Evolutionary conservation across 306 rosid genomes (phyloP), one percentile per base, ranked within the genome.

Genomic region (Sicyos baderoa): DNA sequence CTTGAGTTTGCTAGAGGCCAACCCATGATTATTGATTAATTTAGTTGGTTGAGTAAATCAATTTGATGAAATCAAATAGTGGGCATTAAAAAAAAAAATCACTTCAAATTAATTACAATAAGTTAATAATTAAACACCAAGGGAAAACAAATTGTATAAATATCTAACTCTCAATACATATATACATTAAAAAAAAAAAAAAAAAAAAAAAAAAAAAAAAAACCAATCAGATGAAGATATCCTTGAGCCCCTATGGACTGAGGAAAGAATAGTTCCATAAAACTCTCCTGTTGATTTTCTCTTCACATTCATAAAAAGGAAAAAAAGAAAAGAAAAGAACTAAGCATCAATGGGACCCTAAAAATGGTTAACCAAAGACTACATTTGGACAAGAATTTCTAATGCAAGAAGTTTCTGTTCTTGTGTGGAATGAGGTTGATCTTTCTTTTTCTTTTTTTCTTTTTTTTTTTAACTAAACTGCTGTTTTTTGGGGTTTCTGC

Each of bases 401-500:
- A 45, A 54, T 65, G 71, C 71, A 65, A 45, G 3, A 16, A 45
- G 51, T 13, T 42, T 42, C 13, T 21, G 48, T 60, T 60, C 67
- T 60, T 60, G 48, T 16, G 23, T 60, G 23, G 18, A 29, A 3
- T 60, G n/a, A 35, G 2, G 18, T n/a, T n/a, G n/a, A n/a, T n/a
- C n/a, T n/a, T n/a, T n/a, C n/a, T n/a, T n/a, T n/a, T n/a, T n/a
- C 15, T 15, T n/a, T 1, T 5, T 5, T 0, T 1, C 7, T 9
- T 2, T 8, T 4, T n/a, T 62, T 17, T 2, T 6, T 0, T 4
- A 4, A 48, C 54, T 85, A 87, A 76, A 78, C 82, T 15, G 84
- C 72, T 19, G 94, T 74, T 47, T 85, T 53, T 35, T 76, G 96
- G 60, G 88, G 87, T 78, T 86, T 90, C 80, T 84, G 91, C 75